A percentile compares a stretch with the other conserved stretches of the same genome.
Evolutionary conservation across 495 filamentous ascomycete genomes (phyloP).

Genomic region (Mycothermus thermophilus): DNA sequence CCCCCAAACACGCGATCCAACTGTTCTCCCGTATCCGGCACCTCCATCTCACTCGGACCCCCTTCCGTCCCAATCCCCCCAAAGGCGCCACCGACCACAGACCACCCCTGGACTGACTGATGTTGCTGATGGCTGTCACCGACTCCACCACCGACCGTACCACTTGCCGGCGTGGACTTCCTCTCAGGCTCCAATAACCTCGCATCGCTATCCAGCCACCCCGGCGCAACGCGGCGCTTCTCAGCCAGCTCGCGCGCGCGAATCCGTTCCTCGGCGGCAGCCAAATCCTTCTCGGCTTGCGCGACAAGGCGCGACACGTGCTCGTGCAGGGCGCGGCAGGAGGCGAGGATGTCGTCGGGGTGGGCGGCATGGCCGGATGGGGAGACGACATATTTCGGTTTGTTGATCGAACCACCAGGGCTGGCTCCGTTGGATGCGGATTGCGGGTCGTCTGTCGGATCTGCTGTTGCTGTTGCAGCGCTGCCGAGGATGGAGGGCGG

Average conservation of each 20-base stretch:
- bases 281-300: constrained; percentile 50
- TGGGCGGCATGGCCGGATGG: constrained; percentile 60
- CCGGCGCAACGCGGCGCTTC: constrained; percentile 80
- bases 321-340: constrained; percentile 61
- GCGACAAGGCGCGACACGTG: constrained; percentile 51
- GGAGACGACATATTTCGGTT: constrained; percentile 60
- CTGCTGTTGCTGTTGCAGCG: constrained; percentile 7
- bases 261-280: constrained; percentile 56
- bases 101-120: constrained; percentile 2
- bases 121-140: constrained; percentile 10
- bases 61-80: constrained; percentile 8
- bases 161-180: constrained; percentile 11
- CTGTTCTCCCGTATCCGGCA: constrained; percentile 54
- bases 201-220: constrained; percentile 85
- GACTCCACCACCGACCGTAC: constrained; percentile 1
- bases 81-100: not conserved
- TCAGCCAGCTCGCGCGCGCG: constrained; percentile 71
- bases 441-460: too few species aligned
- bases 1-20: constrained; percentile 82
- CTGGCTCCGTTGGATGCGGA: too few species aligned
- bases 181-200: constrained; percentile 65
- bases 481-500: constrained; percentile 58
- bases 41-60: constrained; percentile 34
- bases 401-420: too few species aligned
- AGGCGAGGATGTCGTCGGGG: constrained; percentile 67